A percentile compares a stretch with the other conserved stretches of the same genome.
These are phyloP conservation scores for Bombardia bombarda DNA, from an alignment of 495 filamentous ascomycete genomes.

Conservation along the genomic window DNA sequence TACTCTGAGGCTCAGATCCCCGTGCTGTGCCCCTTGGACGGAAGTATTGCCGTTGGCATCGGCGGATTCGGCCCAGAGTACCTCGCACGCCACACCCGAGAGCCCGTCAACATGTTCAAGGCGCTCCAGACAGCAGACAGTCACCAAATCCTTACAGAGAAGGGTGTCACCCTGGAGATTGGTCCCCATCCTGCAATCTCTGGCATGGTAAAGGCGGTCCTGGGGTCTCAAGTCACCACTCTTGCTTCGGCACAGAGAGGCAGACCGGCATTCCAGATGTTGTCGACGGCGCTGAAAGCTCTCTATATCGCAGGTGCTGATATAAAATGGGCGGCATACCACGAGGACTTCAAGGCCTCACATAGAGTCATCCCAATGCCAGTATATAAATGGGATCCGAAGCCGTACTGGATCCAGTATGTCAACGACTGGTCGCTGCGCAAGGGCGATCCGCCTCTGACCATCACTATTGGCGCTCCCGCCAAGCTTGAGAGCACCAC, in stretches of 20 bases:
- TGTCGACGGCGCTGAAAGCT: conserved; percentile 45
- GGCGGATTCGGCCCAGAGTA: conserved; percentile 52
- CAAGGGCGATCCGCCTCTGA: conserved; percentile 42
- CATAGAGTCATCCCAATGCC: conserved; percentile 57
- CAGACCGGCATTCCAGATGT: conserved; percentile 50
- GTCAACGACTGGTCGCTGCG: conserved; percentile 55
- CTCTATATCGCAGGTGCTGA: conserved; percentile 55
- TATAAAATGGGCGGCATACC: conserved; percentile 66
- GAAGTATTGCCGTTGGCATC: conserved; percentile 46
- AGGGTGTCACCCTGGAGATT: conserved; percentile 51
- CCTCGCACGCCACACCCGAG: conserved; percentile 53
- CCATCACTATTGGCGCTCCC: conserved; percentile 17
- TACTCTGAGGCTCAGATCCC: conserved; percentile 54
- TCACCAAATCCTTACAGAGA: conserved; percentile 34
- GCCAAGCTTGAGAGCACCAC: conserved; percentile 29
- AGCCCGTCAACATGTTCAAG: conserved; percentile 62
- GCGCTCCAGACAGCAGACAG: conserved; percentile 47
- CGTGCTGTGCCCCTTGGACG: conserved; percentile 58
- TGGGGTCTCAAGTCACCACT: conserved; percentile 42
- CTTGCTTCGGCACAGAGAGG: conserved; percentile 40
- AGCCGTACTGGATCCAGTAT: conserved; percentile 76
- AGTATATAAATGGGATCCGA: conserved; percentile 63
- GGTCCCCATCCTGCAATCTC: conserved; percentile 59
- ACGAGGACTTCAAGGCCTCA: conserved; percentile 51
- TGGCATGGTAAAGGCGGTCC: conserved; percentile 53